Conservation (phyloP, 345 rosid genomes). For the Brassica napus region DNA sequence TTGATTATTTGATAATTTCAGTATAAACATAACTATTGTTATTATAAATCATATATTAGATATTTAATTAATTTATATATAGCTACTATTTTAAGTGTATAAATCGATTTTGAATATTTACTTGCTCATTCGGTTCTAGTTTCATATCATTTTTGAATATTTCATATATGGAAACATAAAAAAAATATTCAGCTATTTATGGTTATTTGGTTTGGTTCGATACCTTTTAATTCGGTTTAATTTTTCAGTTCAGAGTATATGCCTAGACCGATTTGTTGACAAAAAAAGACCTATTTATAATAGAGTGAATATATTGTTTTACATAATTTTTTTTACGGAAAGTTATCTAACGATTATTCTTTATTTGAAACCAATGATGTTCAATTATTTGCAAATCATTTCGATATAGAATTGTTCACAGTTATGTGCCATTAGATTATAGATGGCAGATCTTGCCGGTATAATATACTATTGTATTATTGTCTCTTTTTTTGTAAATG, state of each 20-base stretch:
- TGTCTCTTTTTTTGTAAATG: not conserved
- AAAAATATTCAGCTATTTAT: not conserved
- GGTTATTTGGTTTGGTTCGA: not conserved
- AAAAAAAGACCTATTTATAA: not conserved
- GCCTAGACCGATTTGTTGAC: not conserved
- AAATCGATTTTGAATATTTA: not conserved
- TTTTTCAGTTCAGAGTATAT: not conserved
- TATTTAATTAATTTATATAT: not conserved
- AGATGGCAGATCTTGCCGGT: not conserved
- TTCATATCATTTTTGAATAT: too few relatives aligned
- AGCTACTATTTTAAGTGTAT: not conserved
- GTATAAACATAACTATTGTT: not conserved
- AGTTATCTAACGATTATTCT: slow-evolving; percentile 3
- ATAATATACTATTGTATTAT: slow-evolving; percentile 18
- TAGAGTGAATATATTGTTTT: not conserved
- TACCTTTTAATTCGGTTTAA: not conserved
- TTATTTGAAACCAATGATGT: slow-evolving; percentile 19
- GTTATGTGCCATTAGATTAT: not conserved
- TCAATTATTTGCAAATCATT: slow-evolving; percentile 14
- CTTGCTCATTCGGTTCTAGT: not conserved
- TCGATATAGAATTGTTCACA: slow-evolving; percentile 1
- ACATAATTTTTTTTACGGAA: not conserved
- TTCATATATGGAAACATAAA: not conserved
- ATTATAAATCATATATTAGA: not conserved
- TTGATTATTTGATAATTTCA: not conserved